These are phyloP conservation scores for Ceratobasidium sp. DNA, from an alignment of 1,284 basidiomycete genomes.

Conservation along the genomic window DNA sequence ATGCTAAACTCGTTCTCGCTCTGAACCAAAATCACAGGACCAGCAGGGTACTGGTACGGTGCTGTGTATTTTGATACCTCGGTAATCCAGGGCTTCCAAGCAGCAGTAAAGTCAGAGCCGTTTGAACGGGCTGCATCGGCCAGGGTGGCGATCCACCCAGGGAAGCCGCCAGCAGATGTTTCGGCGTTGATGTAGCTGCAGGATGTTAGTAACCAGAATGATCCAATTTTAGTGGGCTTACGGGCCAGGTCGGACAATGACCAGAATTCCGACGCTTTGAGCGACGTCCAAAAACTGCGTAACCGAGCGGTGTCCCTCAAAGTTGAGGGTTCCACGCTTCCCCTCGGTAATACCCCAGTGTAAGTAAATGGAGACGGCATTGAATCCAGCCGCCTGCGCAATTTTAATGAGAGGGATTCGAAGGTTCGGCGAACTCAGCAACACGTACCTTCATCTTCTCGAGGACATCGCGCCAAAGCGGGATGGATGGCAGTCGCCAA, in stretches of 20 bases:
- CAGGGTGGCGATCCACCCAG: conserved; percentile 37
- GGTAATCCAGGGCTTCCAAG: conserved; percentile 35
- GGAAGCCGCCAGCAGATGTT: conserved; percentile 24
- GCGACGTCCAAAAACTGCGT: conserved; percentile 34
- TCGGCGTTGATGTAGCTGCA: conserved; percentile 38
- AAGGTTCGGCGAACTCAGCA: background rate
- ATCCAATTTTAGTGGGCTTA: conserved; percentile 38
- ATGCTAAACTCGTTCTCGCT: conserved; percentile 26
- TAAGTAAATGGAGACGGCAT: conserved; percentile 33
- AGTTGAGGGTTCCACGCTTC: conserved; percentile 27
- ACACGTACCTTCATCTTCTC: conserved; percentile 37
- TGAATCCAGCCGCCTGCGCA: conserved; percentile 36
- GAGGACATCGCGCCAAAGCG: conserved; percentile 37
- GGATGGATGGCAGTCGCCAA: conserved; percentile 29
- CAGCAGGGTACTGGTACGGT: conserved; percentile 46
- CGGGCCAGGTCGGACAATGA: conserved; percentile 41
- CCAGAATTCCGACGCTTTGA: conserved; percentile 34
- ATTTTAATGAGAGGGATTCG: background rate
- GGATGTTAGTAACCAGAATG: background rate
- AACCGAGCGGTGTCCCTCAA: conserved; percentile 24
- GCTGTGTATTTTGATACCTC: conserved; percentile 12
- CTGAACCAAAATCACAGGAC: conserved; percentile 28
- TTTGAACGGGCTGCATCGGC: conserved; percentile 6
- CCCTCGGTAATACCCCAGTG: conserved; percentile 37
- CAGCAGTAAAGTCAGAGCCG: conserved; percentile 28